Evolutionary conservation across 768 basidiomycete species (phyloP), one percentile per base, ranked within the genome.

Genomic region (Naganishia onofrii): DNA sequence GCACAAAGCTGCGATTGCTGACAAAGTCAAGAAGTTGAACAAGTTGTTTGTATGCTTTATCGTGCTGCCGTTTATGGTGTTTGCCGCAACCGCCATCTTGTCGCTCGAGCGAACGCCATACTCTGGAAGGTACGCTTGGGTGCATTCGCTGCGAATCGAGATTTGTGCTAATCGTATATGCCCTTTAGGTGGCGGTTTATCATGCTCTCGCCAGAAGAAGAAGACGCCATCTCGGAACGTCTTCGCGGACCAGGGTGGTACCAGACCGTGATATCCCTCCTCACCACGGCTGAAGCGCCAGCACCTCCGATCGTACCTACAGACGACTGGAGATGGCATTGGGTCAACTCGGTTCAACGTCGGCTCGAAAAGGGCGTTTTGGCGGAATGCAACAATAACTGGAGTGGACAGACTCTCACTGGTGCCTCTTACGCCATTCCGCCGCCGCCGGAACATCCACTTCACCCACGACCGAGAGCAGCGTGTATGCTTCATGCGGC

Each of bases 171-270:
- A 38, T 23, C 8, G 32, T 32, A 2, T 21, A 4, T 44, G 12
- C 12, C 3, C 26, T 48, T 19, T 72, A 92, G 92, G 76, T 91
- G 90, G 89, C 86, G 93, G 66, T 80, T 93, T 74, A 94, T 96
- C 71, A 84, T 94, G 10, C 85, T 96, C 19, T 93, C 92, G 3
- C 93, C 93, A 1, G 90, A 92, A 74, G 93, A 96, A 81, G 93
- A 97, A 77, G 91, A 93, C 65, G 87, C 88, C 34, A 91, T 97
- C 51, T 88, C 92, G n/a, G 81, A 83, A 3, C 89, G 91, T 76
- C 86, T 97, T 12, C 87, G 87, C 23, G 93, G 92, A 19, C 82
- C 86, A 26, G 92, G 91, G 55, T 97, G 93, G 93, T 92, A 90
- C 80, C 83, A 85, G 71, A 89, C 91, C 44, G 89, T 97, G 23